A percentile compares a stretch with the other conserved stretches of the same genome.
Evolutionary conservation across 1,139 yeast genomes (phyloP).

Genomic region (Geotrichum carabidarum): DNA sequence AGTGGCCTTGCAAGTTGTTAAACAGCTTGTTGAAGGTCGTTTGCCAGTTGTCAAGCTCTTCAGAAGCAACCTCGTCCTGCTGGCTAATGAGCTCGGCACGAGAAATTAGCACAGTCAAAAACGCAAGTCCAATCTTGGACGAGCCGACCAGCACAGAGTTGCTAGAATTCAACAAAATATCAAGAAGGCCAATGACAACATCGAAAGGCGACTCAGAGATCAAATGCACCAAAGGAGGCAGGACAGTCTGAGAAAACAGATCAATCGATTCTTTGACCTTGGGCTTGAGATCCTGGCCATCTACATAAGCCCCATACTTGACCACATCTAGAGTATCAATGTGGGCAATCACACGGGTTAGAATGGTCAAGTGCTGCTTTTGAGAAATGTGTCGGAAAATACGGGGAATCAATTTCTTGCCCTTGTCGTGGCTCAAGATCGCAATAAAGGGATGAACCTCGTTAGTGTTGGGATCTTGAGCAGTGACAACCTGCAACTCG

Average conservation of each 20-base stretch:
- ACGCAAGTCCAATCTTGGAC: slow-evolving; percentile 81
- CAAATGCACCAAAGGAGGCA: slow-evolving; percentile 80
- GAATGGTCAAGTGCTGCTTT: slow-evolving; percentile 72
- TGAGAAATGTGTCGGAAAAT: slow-evolving; percentile 74
- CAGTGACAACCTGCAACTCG: slow-evolving; percentile 61
- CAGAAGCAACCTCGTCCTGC: slow-evolving; percentile 46
- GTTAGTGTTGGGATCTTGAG: slow-evolving; percentile 42
- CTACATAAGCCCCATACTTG: slow-evolving; percentile 70
- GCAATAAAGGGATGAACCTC: slow-evolving; percentile 61
- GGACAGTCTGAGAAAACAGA: slow-evolving; percentile 72
- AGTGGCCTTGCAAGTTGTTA: slow-evolving; percentile 70
- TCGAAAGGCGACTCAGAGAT: slow-evolving; percentile 77
- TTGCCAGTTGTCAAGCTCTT: slow-evolving; percentile 68
- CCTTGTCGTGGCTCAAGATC: slow-evolving; percentile 78
- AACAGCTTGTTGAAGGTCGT: slow-evolving; percentile 78
- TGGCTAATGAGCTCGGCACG: slow-evolving; percentile 91
- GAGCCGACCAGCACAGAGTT: slow-evolving; percentile 65
- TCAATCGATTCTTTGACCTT: slow-evolving; percentile 63
- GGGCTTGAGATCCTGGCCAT: slow-evolving; percentile 46
- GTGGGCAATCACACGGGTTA: slow-evolving; percentile 76
- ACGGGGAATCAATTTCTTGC: slow-evolving; percentile 83
- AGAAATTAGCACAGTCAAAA: slow-evolving; percentile 81
- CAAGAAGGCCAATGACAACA: slow-evolving; percentile 77
- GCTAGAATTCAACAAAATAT: slow-evolving; percentile 54
- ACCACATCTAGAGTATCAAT: slow-evolving; percentile 77